phyloP scores from a whole-genome alignment of 169 alveolate genomes.

The Sarcocystis neurona region DNA sequence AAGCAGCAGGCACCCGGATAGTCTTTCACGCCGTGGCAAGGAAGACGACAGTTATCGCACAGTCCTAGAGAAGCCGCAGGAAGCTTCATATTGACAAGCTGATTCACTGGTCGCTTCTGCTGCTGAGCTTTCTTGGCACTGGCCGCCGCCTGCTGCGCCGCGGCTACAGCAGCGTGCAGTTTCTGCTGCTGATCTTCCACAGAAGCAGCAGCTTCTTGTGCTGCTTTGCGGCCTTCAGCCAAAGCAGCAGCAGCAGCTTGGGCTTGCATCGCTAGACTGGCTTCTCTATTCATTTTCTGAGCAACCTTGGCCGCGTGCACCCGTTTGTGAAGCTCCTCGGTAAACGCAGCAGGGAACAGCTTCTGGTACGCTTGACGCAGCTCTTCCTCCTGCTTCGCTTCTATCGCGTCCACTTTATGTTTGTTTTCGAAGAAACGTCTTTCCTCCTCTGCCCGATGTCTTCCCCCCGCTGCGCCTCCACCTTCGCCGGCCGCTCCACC shows the following conservation, averaged over 20 bases:
- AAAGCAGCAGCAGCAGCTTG: slow-evolving; percentile 45
- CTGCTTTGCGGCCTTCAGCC: no score
- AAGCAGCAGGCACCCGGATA: slow-evolving; percentile 65
- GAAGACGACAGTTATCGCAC: slow-evolving; percentile 63
- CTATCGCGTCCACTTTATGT: slow-evolving; percentile 58
- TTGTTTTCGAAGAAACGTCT: slow-evolving; percentile 62
- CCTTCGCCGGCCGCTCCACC: slow-evolving; percentile 44
- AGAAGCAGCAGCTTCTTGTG: slow-evolving; percentile 30
- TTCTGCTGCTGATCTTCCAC: slow-evolving; percentile 1
- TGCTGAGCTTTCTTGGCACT: slow-evolving; percentile 54
- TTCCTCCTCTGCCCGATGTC: slow-evolving; percentile 72
- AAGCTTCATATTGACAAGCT: slow-evolving; percentile 63
- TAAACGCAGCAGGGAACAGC: slow-evolving; percentile 65
- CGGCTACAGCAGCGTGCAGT: slow-evolving; percentile 45
- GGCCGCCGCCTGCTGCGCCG: slow-evolving; percentile 57
- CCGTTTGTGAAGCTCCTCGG: slow-evolving; percentile 55
- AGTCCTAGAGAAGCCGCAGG: slow-evolving; percentile 54
- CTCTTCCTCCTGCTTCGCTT: slow-evolving; percentile 52
- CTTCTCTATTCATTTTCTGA: slow-evolving; percentile 56
- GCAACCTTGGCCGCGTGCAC: slow-evolving; percentile 60
- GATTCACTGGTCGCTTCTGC: slow-evolving; percentile 57
- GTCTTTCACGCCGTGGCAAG: slow-evolving; percentile 63
- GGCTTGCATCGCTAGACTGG: slow-evolving; percentile 53
- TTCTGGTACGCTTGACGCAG: slow-evolving; percentile 64
- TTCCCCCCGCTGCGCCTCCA: slow-evolving; percentile 32